phyloP scores from a whole-genome alignment of 2,329 filamentous ascomycete genomes.

The Fusarium brevicatenulatum region DNA sequence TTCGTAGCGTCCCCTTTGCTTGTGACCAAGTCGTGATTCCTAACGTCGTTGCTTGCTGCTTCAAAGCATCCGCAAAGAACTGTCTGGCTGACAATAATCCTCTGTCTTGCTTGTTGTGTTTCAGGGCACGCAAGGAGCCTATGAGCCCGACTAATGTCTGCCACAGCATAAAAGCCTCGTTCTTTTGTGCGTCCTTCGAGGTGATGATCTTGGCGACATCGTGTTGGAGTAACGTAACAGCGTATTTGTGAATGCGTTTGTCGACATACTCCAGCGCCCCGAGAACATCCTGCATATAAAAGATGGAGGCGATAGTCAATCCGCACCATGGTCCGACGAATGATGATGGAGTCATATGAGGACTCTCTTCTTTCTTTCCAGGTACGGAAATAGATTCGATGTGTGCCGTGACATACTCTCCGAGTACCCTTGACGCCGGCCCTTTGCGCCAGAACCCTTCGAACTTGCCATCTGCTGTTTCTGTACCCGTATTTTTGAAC shows the following conservation, averaged over 20 bases:
- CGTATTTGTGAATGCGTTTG: neutral
- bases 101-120: rapidly evolving
- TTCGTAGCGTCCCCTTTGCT: neutral
- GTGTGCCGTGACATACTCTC: slow-evolving; percentile 3
- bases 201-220: neutral
- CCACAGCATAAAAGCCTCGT: neutral
- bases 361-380: rapidly evolving
- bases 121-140: neutral
- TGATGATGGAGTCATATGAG: rapidly evolving
- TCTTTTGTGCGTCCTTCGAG: rapidly evolving
- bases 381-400: neutral
- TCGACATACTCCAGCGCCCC: neutral
- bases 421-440: neutral
- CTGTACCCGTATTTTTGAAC: rapidly evolving
- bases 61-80: neutral
- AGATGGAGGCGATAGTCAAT: neutral
- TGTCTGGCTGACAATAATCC: neutral
- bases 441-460: slow-evolving; percentile 8
- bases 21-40: neutral
- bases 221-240: neutral
- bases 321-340: neutral
- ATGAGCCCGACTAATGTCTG: neutral
- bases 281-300: neutral
- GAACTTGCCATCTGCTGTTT: neutral
- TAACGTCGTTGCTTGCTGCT: neutral